Conservation (phyloP, 78 protist species). For the Monocercomonoides exilis region DNA sequence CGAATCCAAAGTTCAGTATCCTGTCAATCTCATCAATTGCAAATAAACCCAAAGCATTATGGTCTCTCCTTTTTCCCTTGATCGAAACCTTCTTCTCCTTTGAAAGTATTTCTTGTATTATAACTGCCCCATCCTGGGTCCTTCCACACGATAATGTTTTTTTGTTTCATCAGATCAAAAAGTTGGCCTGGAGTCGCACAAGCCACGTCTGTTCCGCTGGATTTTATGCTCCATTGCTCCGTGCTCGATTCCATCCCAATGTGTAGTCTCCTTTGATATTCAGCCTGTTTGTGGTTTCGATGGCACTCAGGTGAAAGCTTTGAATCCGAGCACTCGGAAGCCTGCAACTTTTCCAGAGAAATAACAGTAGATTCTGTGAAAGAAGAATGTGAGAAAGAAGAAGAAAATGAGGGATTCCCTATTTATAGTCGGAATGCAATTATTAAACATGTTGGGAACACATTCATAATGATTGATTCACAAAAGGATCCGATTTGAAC, state of each 20-base stretch:
- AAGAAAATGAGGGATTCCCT: background rate
- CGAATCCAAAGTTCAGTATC: conserved; percentile 47
- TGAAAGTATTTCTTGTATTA: background rate
- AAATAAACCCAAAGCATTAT: background rate
- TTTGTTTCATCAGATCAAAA: conserved; percentile 18
- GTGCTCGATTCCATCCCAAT: no score
- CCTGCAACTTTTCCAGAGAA: no score
- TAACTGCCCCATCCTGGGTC: background rate
- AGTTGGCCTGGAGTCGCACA: conserved; percentile 19
- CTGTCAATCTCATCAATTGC: conserved; percentile 49
- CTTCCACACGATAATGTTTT: background rate
- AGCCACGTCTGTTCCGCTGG: conserved; percentile 12
- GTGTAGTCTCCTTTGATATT: no score
- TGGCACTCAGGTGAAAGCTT: no score
- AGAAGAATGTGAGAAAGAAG: conserved; percentile 1
- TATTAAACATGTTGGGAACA: background rate
- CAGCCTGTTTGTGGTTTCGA: no score
- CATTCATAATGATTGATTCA: background rate
- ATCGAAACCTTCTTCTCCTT: background rate
- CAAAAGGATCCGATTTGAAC: no score
- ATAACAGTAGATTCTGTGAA: background rate
- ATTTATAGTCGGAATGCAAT: background rate
- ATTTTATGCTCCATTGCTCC: no score
- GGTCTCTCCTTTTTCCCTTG: background rate
- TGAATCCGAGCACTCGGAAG: no score